Conservation (phyloP, 495 filamentous ascomycete species). For the Peziza echinospora region DNA sequence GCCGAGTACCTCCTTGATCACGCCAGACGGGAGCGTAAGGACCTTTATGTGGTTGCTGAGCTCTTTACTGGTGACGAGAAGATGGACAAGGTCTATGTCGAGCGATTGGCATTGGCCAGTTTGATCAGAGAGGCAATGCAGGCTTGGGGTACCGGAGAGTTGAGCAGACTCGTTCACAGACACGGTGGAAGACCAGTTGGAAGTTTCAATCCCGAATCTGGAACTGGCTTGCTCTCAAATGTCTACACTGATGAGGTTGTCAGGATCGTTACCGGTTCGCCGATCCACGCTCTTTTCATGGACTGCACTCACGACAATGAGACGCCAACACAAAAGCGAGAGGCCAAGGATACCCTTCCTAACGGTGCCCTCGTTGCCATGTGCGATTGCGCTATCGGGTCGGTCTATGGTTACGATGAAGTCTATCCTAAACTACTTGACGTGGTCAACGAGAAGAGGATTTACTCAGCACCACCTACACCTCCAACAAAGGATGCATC, state of each 20-base stretch:
- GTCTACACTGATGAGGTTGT: conserved; percentile 19
- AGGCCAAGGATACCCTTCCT: conserved; percentile 84
- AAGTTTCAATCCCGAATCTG: conserved; percentile 63
- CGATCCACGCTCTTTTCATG: conserved; percentile 90
- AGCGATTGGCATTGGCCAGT: conserved; percentile 69
- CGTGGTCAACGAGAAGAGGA: conserved; percentile 65
- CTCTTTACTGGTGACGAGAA: conserved; percentile 92
- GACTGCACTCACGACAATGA: conserved; percentile 99
- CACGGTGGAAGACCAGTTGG: conserved; percentile 90
- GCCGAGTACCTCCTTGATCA: conserved; percentile 88
- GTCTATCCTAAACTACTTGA: conserved; percentile 82
- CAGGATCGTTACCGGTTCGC: conserved; percentile 34
- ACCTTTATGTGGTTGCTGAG: conserved; percentile 83
- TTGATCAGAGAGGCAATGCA: conserved; percentile 97
- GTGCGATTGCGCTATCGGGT: conserved; percentile 83
- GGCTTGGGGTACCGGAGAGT: conserved; percentile 80
- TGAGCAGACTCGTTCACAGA: conserved; percentile 79
- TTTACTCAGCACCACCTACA: conserved; percentile 32
- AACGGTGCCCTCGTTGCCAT: conserved; percentile 86
- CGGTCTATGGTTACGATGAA: conserved; percentile 98
- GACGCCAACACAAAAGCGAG: conserved; percentile 82
- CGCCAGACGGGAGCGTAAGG: conserved; percentile 66
- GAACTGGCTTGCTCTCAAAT: conserved; percentile 18
- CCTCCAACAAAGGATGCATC: conserved; percentile 37
- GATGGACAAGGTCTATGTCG: conserved; percentile 88